Evolutionary conservation across 75 land plant species (phyloP), one percentile per base, ranked within the genome.

Genomic region (Isoetes taiwanensis): DNA sequence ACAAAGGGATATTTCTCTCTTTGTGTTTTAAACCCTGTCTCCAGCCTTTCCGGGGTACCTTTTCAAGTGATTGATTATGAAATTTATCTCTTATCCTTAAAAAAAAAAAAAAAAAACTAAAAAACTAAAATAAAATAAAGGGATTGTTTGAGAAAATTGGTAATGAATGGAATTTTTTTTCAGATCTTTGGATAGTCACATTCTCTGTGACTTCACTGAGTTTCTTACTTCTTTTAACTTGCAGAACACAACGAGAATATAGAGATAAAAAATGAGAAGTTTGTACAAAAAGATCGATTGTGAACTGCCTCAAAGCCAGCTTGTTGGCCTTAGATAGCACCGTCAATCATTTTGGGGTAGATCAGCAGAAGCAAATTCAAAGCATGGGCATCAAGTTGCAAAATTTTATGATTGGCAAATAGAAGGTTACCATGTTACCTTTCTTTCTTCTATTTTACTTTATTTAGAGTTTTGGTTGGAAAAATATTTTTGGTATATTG

Each of bases 71-170:
- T n/a, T n/a, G n/a, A n/a, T n/a, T n/a, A n/a, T n/a, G n/a, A n/a
- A n/a, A n/a, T n/a, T n/a, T n/a, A n/a, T n/a, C n/a, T n/a, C n/a
- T n/a, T n/a, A n/a, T n/a, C n/a, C n/a, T n/a, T n/a, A n/a, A n/a
- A n/a, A n/a, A n/a, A n/a, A n/a, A n/a, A n/a, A n/a, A n/a, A n/a
- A n/a, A n/a, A n/a, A n/a, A n/a, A n/a, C n/a, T n/a, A n/a, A n/a
- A n/a, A n/a, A n/a, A n/a, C n/a, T n/a, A n/a, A n/a, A n/a, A n/a
- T n/a, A n/a, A n/a, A n/a, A n/a, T n/a, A n/a, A n/a, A n/a, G n/a
- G n/a, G n/a, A n/a, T n/a, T 93, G 40, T 81, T 74, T 62, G 69
- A 57, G 0, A 93, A 87, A 70, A 74, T 93, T 24, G 95, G 98
- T 91, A 73, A 3, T 1, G 9, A 2, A 1, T 2, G 2, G 2